Conservation (phyloP, 805 yeast genomes). For the Clavispora asparagi region DNA sequence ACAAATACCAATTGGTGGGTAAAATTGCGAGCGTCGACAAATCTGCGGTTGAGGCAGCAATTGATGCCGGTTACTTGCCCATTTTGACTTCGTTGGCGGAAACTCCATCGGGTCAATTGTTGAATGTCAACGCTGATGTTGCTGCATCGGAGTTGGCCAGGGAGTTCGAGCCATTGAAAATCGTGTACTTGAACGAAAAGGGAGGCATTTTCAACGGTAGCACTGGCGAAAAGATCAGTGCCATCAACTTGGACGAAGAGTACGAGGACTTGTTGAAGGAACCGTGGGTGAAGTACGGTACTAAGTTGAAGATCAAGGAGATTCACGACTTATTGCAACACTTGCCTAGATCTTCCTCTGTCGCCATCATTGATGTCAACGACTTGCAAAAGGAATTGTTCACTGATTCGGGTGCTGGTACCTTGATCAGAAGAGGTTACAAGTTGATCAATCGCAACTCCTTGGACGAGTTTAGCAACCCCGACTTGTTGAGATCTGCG, state of each 20-base stretch:
- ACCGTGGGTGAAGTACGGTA: conserved; percentile 98
- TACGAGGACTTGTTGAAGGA: conserved; percentile 86
- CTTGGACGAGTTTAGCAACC: conserved; percentile 60
- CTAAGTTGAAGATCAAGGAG: conserved; percentile 94
- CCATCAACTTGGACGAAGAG: conserved; percentile 93
- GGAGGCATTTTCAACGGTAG: conserved; percentile 95
- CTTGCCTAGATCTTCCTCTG: conserved; percentile 95
- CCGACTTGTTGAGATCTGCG: conserved; percentile 75
- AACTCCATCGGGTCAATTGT: conserved; percentile 92
- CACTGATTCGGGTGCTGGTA: conserved; percentile 99
- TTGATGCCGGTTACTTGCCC: conserved; percentile 94
- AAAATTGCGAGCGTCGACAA: conserved; percentile 81
- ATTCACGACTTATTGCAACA: conserved; percentile 90
- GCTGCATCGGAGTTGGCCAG: conserved; percentile 98
- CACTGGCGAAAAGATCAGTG: conserved; percentile 84
- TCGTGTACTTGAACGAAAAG: conserved; percentile 93
- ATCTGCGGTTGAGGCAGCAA: conserved; percentile 87
- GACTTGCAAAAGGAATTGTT: conserved; percentile 95
- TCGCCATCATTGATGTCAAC: conserved; percentile 91
- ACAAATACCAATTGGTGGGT: conserved; percentile 90
- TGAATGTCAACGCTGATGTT: conserved; percentile 97
- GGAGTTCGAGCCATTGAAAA: conserved; percentile 93
- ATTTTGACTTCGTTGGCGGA: conserved; percentile 95
- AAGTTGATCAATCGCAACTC: conserved; percentile 70
- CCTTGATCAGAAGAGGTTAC: conserved; percentile 95